These are phyloP conservation scores for Lyophyllum semitale DNA, from an alignment of 768 basidiomycete species.

Conservation along the genomic window DNA sequence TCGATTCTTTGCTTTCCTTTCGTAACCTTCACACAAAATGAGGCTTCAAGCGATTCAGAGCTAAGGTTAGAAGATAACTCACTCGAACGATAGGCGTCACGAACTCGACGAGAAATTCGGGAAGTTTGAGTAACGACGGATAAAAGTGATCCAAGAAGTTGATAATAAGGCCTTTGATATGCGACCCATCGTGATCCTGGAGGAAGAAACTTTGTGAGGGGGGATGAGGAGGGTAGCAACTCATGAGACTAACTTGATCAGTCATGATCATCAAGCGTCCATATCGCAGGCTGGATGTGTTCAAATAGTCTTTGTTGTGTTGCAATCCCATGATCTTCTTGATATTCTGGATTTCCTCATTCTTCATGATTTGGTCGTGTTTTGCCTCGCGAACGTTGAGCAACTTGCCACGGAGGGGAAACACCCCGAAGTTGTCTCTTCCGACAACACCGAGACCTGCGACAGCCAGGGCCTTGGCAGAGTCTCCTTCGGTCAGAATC, in stretches of 20 bases:
- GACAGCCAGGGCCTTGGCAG: slow-evolving; percentile 94
- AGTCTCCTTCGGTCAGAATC: slow-evolving; percentile 98
- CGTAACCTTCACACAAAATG: slow-evolving; percentile 48
- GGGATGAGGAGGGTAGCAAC: not conserved
- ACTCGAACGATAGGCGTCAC: slow-evolving; percentile 98
- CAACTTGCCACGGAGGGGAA: slow-evolving; percentile 95
- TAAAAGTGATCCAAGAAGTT: slow-evolving; percentile 98
- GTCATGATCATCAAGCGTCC: slow-evolving; percentile 99
- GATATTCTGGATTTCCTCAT: slow-evolving; percentile 95
- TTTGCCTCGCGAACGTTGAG: slow-evolving; percentile 96
- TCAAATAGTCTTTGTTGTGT: slow-evolving; percentile 87
- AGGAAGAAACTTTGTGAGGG: not conserved
- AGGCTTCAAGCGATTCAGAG: not conserved
- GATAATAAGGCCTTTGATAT: slow-evolving; percentile 99
- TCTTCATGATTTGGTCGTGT: slow-evolving; percentile 97
- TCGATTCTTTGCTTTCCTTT: slow-evolving; percentile 79
- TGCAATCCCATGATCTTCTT: slow-evolving; percentile 98
- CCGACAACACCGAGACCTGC: slow-evolving; percentile 95
- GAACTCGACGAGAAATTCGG: slow-evolving; percentile 95
- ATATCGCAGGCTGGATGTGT: slow-evolving; percentile 73
- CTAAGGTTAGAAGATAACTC: slow-evolving; percentile 23
- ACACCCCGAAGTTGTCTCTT: slow-evolving; percentile 95
- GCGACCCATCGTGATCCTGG: slow-evolving; percentile 99
- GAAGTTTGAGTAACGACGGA: slow-evolving; percentile 88
- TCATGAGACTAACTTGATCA: slow-evolving; percentile 74